These are phyloP conservation scores for Funneliformis mosseae DNA, from an alignment of 192 early-diverging fungal species.

Conservation along the genomic window DNA sequence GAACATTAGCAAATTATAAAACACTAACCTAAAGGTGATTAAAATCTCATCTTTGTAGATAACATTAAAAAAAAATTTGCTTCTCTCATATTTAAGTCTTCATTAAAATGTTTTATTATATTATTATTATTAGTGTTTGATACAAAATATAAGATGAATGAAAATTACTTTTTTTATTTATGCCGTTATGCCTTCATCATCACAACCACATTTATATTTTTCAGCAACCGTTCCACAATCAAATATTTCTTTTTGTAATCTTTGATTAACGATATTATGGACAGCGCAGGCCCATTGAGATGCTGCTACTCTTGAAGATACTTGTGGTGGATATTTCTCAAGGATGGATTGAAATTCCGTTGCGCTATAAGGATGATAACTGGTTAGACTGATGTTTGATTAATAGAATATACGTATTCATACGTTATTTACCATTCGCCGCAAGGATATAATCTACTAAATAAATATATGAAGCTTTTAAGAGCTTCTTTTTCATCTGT, in stretches of 20 bases:
- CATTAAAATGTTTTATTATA: no score
- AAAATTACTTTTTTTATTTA: not conserved
- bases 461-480: slow-evolving; percentile 77
- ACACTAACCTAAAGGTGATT: not conserved
- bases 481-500: slow-evolving; percentile 74
- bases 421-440: slow-evolving; percentile 78
- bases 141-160: no score
- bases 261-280: slow-evolving; percentile 92
- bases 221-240: slow-evolving; percentile 79
- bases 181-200: slow-evolving; percentile 30
- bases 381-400: not conserved
- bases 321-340: slow-evolving; percentile 78
- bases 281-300: slow-evolving; percentile 87
- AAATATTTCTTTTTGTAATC: slow-evolving; percentile 78
- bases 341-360: slow-evolving; percentile 82
- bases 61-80: no score
- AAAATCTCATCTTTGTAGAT: no score
- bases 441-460: slow-evolving; percentile 91
- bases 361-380: slow-evolving; percentile 57
- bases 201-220: slow-evolving; percentile 88
- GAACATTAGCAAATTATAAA: not conserved
- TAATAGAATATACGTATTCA: not conserved
- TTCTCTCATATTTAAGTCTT: no score
- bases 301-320: slow-evolving; percentile 66
- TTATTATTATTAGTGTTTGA: no score